Evolutionary conservation across 2,329 filamentous ascomycete genomes (phyloP), one percentile per base, ranked within the genome.

Genomic region (Byssochlamys sp.): DNA sequence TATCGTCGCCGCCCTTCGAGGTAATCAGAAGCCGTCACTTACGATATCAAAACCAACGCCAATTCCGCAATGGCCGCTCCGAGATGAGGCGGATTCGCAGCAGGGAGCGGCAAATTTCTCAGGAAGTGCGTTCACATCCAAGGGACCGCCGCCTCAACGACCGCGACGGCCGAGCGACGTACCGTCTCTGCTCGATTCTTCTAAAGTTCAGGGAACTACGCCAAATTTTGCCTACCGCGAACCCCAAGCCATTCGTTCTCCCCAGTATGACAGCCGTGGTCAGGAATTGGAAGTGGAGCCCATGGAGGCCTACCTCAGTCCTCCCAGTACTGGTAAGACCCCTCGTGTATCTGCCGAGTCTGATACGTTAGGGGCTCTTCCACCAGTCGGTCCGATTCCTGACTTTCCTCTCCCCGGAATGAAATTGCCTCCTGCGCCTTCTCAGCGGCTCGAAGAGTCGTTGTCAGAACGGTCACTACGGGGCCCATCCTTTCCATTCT

Each of bases 401-500:
- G 66, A 69, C 58, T 67, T 70, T 53, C 66, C 66, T 25, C 59
- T 61, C 2, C 58, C 63, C 19, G 39, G 14, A 9, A 45, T 7
- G 39, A 45, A 6, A 19, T 19, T 45, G n/a, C 39, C 39, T 45
- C n/a, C 9, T 19, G 4, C 12, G 19, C 39, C 39, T 9, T 6
- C 19, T 45, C 39, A 19, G n/a, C 14, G 7, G 14, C n/a, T n/a
- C 5, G 14, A 45, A 45, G 39, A 45, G 5, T 19, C 19, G 5
- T 45, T 24, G 19, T 45, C 39, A 19, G n/a, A 45, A 14, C 61
- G 56, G 49, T 61, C 67, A 26, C 67, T 71, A 45, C 68, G 71
- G 53, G 71, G 68, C n/a, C 65, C 62, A 33, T 67, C 68, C 57
- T 65, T 67, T 59, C 86, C 87, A 65, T 87, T 75, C 58, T 70